A percentile compares a stretch with the other conserved stretches of the same genome.
phyloP scores from a whole-genome alignment of 768 basidiomycete genomes.

The Macrolepiota albuminosa region DNA sequence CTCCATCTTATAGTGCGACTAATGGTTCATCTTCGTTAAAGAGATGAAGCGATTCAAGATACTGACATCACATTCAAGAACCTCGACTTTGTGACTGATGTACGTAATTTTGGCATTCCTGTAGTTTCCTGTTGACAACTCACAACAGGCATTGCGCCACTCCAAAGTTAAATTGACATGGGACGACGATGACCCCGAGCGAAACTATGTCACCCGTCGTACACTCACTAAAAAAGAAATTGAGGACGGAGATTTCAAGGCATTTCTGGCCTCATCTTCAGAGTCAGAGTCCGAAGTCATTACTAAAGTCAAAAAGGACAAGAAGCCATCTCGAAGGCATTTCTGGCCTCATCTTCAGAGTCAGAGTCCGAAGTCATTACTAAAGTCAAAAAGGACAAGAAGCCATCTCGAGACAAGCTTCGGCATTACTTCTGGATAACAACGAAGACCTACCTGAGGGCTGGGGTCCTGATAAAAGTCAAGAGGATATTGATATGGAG shows the following conservation, averaged over 20 bases:
- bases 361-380: slow-evolving; percentile 33
- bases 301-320: too few species aligned
- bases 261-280: slow-evolving; percentile 69
- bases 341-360: slow-evolving; percentile 68
- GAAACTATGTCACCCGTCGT: slow-evolving; percentile 75
- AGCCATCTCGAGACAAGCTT: slow-evolving; percentile 58
- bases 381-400: slow-evolving; percentile 30
- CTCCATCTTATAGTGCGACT: not conserved
- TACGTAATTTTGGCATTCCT: slow-evolving; percentile 32
- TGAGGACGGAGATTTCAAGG: slow-evolving; percentile 86
- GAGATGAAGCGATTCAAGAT: slow-evolving; percentile 81
- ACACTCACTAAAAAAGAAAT: slow-evolving; percentile 78
- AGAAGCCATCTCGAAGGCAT: too few species aligned
- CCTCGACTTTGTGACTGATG: slow-evolving; percentile 91
- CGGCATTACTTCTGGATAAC: slow-evolving; percentile 70
- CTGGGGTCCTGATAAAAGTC: slow-evolving; percentile 55
- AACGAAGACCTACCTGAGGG: slow-evolving; percentile 77
- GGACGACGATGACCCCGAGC: slow-evolving; percentile 96
- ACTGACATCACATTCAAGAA: slow-evolving; percentile 57
- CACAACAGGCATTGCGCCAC: slow-evolving; percentile 81
- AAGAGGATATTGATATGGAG: slow-evolving; percentile 78
- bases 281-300: slow-evolving; percentile 43
- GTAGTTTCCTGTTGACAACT: not conserved
- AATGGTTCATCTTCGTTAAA: slow-evolving; percentile 22
- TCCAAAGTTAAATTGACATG: slow-evolving; percentile 98